Base-by-base conservation (phyloP, 768 basidiomycete genomes). In the Podaxis sp. region DNA sequence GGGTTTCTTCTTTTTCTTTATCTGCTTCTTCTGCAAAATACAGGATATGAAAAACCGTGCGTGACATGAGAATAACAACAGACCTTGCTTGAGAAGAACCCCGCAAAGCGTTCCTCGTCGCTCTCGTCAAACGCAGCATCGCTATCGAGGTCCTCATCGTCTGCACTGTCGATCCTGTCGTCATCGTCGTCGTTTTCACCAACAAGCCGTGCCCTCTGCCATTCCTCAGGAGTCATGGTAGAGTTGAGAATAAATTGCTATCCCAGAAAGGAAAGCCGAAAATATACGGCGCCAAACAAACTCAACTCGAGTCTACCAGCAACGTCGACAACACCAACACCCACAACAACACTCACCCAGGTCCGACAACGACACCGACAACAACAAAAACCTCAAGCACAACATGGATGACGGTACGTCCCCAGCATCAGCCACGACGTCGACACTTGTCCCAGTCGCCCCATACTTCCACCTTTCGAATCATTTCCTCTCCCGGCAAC, bases 61-160 rank as follows among this genome's bases (percentile, higher is more conserved):
- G 59, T 33, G 7, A 44, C 30, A 10, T 52, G 64, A 15, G 22
- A 66, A 68, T 62, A 53, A 36, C 56, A 66, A 64, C 77, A 68
- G 71, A 84, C 80, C 70, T 80, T 80, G 30, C 67, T 67, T 10
- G 77, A 75, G 63, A 84, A 84, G 65, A 89, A 89, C 2, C 86
- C 88, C 10, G 86, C 87, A 74, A 87, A 93, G 2, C 81, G 77
- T n/a, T 95, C 92, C 62, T 87, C 87, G 37, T 93, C 92, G 60
- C 84, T 87, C 71, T 91, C 89, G 64, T 92, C 90, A 64, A 93
- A 91, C 1, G 91, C 93, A 65, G 81, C 87, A 68, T 95, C 94
- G 65, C 87, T 90, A 64, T 93, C 90, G 50, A 95, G 84, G 64
- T 95, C 92, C 69, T 95, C 92, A 69, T 95, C 93, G 65, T 95